phyloP scores from a whole-genome alignment of 768 basidiomycete genomes.

The Royoungia palumana region DNA sequence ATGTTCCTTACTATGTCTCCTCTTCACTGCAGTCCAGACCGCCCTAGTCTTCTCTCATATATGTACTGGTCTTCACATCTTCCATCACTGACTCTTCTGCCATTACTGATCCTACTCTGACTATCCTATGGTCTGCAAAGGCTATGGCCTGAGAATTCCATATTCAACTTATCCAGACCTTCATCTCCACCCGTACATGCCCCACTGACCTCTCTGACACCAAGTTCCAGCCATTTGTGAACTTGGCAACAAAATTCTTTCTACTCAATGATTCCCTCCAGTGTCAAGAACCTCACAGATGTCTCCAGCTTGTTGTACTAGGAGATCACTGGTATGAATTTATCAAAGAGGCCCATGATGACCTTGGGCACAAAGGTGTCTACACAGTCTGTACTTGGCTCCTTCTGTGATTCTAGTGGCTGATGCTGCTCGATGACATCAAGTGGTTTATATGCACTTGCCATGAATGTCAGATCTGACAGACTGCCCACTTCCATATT shows the following conservation, averaged over 20 bases:
- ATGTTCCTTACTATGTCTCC: too few species aligned
- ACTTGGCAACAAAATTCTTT: not conserved
- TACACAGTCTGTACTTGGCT: not conserved
- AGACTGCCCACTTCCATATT: slow-evolving; percentile 17
- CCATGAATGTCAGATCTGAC: slow-evolving; percentile 34
- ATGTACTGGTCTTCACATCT: too few species aligned
- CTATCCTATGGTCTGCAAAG: too few species aligned
- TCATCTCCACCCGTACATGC: not conserved
- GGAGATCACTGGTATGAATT: not conserved
- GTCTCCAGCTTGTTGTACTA: not conserved
- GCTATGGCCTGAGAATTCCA: too few species aligned
- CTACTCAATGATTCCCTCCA: not conserved
- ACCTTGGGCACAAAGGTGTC: slow-evolving; percentile 6
- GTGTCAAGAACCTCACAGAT: not conserved
- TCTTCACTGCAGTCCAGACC: too few species aligned
- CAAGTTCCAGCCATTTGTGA: not conserved
- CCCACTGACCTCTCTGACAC: not conserved
- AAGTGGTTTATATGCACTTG: slow-evolving; percentile 30
- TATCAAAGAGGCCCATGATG: not conserved
- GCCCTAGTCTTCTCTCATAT: too few species aligned
- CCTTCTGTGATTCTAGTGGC: slow-evolving; percentile 4
- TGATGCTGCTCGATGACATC: slow-evolving; percentile 12
- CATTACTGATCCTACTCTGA: too few species aligned
- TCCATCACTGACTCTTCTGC: too few species aligned
- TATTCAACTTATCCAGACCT: too few species aligned